phyloP scores from a whole-genome alignment of 1,284 basidiomycete genomes.

The Ustilago trichophora region DNA sequence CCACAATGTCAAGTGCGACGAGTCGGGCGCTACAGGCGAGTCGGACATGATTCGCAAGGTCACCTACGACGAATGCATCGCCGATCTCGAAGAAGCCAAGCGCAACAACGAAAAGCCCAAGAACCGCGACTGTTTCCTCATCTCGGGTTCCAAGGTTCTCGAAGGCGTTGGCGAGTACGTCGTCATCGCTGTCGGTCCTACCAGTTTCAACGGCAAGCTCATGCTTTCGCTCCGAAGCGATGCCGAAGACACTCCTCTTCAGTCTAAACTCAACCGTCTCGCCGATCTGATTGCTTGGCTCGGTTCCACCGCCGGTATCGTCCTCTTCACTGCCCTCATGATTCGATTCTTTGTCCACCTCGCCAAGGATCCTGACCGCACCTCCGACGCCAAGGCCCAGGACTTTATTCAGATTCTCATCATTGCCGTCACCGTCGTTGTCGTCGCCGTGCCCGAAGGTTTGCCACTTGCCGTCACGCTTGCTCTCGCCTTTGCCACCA shows the following conservation, averaged over 20 bases:
- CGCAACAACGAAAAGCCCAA: constrained; percentile 70
- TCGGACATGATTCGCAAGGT: constrained; percentile 92
- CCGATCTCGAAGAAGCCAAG: constrained; percentile 66
- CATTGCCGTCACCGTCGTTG: constrained; percentile 91
- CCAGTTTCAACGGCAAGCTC: constrained; percentile 89
- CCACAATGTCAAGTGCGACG: constrained; percentile 96
- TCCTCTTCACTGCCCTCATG: constrained; percentile 86
- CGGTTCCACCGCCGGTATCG: constrained; percentile 81
- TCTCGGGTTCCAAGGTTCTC: constrained; percentile 90
- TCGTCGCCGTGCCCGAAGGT: constrained; percentile 97
- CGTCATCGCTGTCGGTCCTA: constrained; percentile 87
- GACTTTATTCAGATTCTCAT: constrained; percentile 92
- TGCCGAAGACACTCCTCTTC: constrained; percentile 85
- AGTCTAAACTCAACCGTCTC: constrained; percentile 88
- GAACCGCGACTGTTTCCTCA: constrained; percentile 84
- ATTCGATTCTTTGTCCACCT: constrained; percentile 93
- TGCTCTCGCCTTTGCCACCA: constrained; percentile 94
- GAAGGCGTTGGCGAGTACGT: constrained; percentile 95
- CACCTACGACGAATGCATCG: constrained; percentile 79
- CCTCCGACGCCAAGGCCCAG: constrained; percentile 83
- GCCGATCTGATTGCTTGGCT: constrained; percentile 94
- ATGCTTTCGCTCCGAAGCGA: constrained; percentile 72
- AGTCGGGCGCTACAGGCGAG: constrained; percentile 95
- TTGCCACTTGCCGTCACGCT: constrained; percentile 94
- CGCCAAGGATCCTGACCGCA: constrained; percentile 69